phyloP scores from a whole-genome alignment of 805 yeast genomes.

The Candida bentonensis region DNA sequence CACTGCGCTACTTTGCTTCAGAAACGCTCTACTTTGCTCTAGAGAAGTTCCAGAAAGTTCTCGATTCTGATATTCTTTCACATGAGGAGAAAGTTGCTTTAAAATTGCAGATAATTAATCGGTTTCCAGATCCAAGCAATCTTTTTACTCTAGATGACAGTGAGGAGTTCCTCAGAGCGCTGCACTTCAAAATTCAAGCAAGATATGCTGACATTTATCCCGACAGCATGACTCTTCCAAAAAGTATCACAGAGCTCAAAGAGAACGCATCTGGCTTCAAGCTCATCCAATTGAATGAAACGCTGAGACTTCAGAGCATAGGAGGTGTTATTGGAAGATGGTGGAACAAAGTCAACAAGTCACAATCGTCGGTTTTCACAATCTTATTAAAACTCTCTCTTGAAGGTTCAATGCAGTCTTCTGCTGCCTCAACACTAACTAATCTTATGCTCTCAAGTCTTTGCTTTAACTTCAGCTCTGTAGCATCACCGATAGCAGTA shows the following conservation, averaged over 20 bases:
- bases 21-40: not conserved
- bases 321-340: conserved; percentile 48
- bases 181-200: not conserved
- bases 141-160: not conserved
- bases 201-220: not conserved
- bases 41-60: not conserved
- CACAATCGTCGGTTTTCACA: conserved; percentile 50
- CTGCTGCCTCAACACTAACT: conserved; percentile 33
- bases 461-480: conserved; percentile 35
- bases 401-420: conserved; percentile 17
- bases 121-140: not conserved
- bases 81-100: not conserved
- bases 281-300: conserved; percentile 22
- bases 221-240: not conserved
- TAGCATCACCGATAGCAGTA: conserved; percentile 42
- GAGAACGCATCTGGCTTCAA: conserved; percentile 10
- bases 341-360: conserved; percentile 48
- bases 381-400: conserved; percentile 43
- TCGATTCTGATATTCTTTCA: not conserved
- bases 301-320: conserved; percentile 46
- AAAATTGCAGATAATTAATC: not conserved
- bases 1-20: not conserved
- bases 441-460: conserved; percentile 37
- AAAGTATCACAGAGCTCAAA: not conserved
- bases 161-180: not conserved